Evolutionary conservation across 768 basidiomycete species (phyloP).

Genomic region (Mycena kentingensis): DNA sequence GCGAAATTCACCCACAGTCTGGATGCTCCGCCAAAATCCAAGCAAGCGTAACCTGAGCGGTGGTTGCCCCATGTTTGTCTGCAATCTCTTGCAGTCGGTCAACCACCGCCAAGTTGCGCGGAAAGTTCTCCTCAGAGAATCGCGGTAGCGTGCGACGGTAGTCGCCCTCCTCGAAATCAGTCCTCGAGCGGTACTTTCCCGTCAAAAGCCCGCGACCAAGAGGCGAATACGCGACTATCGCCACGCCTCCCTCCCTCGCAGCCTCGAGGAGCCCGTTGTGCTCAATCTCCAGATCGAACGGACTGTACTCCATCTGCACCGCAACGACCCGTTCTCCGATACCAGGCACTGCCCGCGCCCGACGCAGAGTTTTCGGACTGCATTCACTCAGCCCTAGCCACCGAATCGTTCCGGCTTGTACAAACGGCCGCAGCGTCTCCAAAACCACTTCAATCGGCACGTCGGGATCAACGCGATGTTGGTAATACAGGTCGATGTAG

Average conservation of each 20-base stretch:
- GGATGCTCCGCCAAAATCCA: slow-evolving; percentile 27
- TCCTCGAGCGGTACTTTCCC: slow-evolving; percentile 34
- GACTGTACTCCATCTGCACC: slow-evolving; percentile 35
- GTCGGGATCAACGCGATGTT: slow-evolving; percentile 34
- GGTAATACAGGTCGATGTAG: slow-evolving; percentile 35
- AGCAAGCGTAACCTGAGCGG: slow-evolving; percentile 31
- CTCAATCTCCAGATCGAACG: slow-evolving; percentile 32
- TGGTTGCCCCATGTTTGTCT: slow-evolving; percentile 32
- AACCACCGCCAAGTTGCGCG: slow-evolving; percentile 41
- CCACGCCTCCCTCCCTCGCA: slow-evolving; percentile 32
- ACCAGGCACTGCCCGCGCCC: slow-evolving; percentile 32
- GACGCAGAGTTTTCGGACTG: slow-evolving; percentile 29
- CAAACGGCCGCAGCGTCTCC: slow-evolving; percentile 39
- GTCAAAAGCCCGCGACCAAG: slow-evolving; percentile 41
- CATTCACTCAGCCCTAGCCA: slow-evolving; percentile 41
- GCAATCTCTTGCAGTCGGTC: slow-evolving; percentile 36
- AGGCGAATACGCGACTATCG: slow-evolving; percentile 36
- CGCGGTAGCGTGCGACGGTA: slow-evolving; percentile 34
- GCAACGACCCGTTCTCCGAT: slow-evolving; percentile 32
- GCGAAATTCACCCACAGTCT: slow-evolving; percentile 9
- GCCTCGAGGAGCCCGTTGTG: slow-evolving; percentile 30
- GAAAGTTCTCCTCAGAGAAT: slow-evolving; percentile 45
- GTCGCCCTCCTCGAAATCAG: slow-evolving; percentile 39
- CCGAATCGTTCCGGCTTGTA: slow-evolving; percentile 31
- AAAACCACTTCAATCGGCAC: slow-evolving; percentile 34